Base-by-base conservation (phyloP, 2,329 filamentous ascomycete species). In the Apiospora kogelbergensis region DNA sequence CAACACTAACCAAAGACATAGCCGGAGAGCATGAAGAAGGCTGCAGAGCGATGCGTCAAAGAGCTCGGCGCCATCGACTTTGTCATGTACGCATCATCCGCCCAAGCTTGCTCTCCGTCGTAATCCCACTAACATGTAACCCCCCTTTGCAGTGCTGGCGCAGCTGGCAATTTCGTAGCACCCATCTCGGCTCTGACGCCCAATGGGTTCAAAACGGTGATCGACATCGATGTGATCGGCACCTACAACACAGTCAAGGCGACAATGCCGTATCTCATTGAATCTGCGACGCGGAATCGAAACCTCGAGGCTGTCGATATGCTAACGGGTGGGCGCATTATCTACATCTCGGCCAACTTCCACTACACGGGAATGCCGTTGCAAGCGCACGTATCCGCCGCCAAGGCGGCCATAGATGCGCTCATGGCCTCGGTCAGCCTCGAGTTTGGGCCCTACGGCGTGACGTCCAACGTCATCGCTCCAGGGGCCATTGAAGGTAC, bases 171-270 rank as follows among this genome's bases (percentile, higher is more conserved):
- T 81, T 99, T 98, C 80, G 86, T 99, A 26, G 92, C 94, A 0
- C 92, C 95, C 5, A 91, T 98, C 70, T 88, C 91, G 48, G 91
- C 91, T 71, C 88, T 98, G 65, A 94, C 90, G 48, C 82, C 92
- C 69, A 98, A 98, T 78, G 96, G 93, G 3, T 97, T 99, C 89
- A 97, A 95, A 80, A 86, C 93, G 0, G 96, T 99, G 73, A 95
- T 98, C 76, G 96, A 98, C 71, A 99, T 99, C 76, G 96, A 98
- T 78, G 91, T 97, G 2, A 81, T 98, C 44, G 96, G 96, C 41
- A 97, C 93, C 20, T 99, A 93, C 83, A 97, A 98, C 83, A 97
- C 94, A 2, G 86, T 97, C 77, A 98, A 98, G 82, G 94, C 95
- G 3, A 96, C 94, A 0, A 83, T 98, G 42, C 93, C 94, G 0